These are phyloP conservation scores for Amylostereum chailletii DNA, from an alignment of 1,284 basidiomycete species.

Conservation along the genomic window DNA sequence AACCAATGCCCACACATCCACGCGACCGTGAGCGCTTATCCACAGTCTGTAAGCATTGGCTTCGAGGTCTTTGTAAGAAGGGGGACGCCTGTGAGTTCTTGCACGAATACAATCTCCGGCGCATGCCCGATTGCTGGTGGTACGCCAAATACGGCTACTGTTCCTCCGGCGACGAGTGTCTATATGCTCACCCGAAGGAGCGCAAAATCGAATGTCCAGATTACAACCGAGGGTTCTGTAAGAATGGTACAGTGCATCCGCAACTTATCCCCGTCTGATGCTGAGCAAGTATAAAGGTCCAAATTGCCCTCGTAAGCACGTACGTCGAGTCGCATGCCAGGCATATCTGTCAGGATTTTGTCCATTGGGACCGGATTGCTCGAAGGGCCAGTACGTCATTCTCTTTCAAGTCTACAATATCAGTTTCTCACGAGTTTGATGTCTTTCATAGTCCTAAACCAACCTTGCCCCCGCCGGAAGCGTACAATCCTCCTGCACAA, in stretches of 20 bases:
- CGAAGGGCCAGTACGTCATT: conserved; percentile 78
- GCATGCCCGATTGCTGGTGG: conserved; percentile 99
- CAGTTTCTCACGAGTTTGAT: background rate
- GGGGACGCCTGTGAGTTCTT: conserved; percentile 97
- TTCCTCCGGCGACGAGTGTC: conserved; percentile 94
- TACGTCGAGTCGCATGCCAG: conserved; percentile 86
- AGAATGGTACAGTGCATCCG: conserved; percentile 47
- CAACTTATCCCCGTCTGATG: background rate
- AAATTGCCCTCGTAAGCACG: conserved; percentile 86
- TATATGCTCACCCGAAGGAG: conserved; percentile 97
- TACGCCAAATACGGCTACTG: conserved; percentile 98
- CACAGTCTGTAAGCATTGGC: conserved; percentile 99
- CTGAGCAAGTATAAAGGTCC: conserved; percentile 52
- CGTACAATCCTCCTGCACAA: conserved; percentile 73
- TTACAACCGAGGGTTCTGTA: conserved; percentile 94
- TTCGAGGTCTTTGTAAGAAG: conserved; percentile 97
- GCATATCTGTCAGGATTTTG: conserved; percentile 93
- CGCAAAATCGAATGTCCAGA: conserved; percentile 91
- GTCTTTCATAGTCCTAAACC: conserved; percentile 56
- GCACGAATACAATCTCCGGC: conserved; percentile 96
- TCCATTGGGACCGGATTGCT: conserved; percentile 87
- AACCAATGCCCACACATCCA: conserved; percentile 72
- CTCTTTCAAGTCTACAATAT: conserved; percentile 1
- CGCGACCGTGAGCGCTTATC: conserved; percentile 80
- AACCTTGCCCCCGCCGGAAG: conserved; percentile 57